Evolutionary conservation across 2,329 filamentous ascomycete genomes (phyloP), one percentile per base, ranked within the genome.

Genomic region (Fusarium falciforme): DNA sequence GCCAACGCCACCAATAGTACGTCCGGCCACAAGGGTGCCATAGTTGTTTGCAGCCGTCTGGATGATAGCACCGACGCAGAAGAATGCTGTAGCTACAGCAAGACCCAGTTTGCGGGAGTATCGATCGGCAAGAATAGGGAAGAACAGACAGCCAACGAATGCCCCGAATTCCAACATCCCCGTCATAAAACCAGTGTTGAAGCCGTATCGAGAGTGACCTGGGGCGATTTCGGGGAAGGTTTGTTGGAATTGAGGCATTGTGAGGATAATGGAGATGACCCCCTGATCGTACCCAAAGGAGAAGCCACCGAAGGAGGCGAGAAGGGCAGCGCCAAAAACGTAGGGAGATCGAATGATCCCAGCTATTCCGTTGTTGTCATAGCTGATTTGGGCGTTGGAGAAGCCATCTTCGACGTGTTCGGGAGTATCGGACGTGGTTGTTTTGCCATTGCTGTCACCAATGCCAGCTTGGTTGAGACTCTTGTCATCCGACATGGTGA

Each of bases 81-180:
- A 90, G 52, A 90, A 82, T 29, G 81, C 79, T 2, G 86, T 85
- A 49, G 86, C 87, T 52, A 88, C 79, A 59, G 89, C 78, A 64
- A 89, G 87, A 10, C 87, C 84, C 64, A 86, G 85, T 74, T 90
- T 90, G 35, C 89, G 84, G 10, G 86, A 87, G 54, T 87, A 77
- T 35, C 83, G 58, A 42, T 72, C 70, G 20, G 64, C 64, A 29
- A 70, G 35, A 36, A 54, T 60, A 8, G 65, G 65, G 49, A 67
- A 64, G 36, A 66, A 64, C 22, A 71, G 61, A 33, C 65, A 68
- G 9, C 71, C 71, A 4, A 67, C 14, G 35, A 72, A 72, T 20
- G 70, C 70, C 8, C 70, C 70, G 9, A 72, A 59, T 35, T 66
- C 62, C 1, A 72, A 57, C 70, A 72, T 85, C 5, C 83, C 77